Evolutionary conservation across 2,329 filamentous ascomycete genomes (phyloP).

Genomic region (Gaeumannomyces sp.): DNA sequence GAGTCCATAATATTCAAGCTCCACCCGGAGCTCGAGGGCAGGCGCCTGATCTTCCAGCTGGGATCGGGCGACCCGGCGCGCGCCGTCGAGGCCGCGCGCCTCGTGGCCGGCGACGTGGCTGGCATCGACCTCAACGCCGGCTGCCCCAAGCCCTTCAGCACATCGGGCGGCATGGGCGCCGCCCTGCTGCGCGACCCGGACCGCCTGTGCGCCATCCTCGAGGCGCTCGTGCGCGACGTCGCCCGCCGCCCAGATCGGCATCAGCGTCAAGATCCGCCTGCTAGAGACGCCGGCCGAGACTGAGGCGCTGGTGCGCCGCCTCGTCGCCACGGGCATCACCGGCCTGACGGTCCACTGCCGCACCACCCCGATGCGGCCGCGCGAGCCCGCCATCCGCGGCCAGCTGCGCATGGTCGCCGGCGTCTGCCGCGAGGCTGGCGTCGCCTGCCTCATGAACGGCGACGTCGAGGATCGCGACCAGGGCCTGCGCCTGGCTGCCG

Average conservation of each 20-base stretch:
- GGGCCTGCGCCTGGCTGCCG: constrained; percentile 61
- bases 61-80: constrained; percentile 78
- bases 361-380: constrained; percentile 89
- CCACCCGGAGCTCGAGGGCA: constrained; percentile 69
- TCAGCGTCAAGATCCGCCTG: constrained; percentile 94
- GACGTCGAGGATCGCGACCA: constrained; percentile 75
- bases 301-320: constrained; percentile 65
- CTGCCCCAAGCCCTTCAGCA: constrained; percentile 97
- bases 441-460: constrained; percentile 93
- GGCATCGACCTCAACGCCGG: constrained; percentile 97
- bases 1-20: constrained; percentile 78
- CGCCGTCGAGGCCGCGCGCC: constrained; percentile 75
- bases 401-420: constrained; percentile 79
- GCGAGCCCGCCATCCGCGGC: constrained; percentile 78
- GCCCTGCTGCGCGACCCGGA: constrained; percentile 83
- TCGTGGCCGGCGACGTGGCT: constrained; percentile 81
- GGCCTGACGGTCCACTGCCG: constrained; percentile 92
- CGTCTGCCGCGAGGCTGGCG: constrained; percentile 75
- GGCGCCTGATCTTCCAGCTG: constrained; percentile 81
- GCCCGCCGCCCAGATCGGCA: constrained; percentile 78
- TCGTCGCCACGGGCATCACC: constrained; percentile 84
- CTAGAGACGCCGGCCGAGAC: constrained; percentile 73
- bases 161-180: constrained; percentile 89
- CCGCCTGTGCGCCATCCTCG: constrained; percentile 73
- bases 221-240: constrained; percentile 73